A percentile compares a stretch with the other conserved stretches of the same genome.
These are phyloP conservation scores for Secale cereale DNA, from an alignment of 176 grass and related monocot genomes.

Conservation along the genomic window DNA sequence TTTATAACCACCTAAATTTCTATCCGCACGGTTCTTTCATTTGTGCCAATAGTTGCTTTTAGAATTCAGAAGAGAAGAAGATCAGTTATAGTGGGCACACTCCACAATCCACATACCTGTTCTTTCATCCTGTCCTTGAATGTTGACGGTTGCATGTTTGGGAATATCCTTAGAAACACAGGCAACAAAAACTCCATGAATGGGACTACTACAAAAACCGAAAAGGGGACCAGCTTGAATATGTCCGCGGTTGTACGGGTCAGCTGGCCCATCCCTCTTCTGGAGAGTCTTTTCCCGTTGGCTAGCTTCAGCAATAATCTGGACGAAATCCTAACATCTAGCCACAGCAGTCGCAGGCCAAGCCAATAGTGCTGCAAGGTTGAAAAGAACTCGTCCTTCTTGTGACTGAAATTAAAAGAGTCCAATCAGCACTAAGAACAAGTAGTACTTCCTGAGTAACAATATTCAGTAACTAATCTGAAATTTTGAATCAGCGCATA, in stretches of 20 bases:
- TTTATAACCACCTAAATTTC: neutral
- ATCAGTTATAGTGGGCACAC: neutral
- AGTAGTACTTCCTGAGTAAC: neutral
- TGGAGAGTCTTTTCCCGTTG: neutral
- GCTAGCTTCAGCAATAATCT: neutral
- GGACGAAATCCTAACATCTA: neutral
- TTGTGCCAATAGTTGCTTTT: neutral
- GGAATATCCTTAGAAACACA: neutral
- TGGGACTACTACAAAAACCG: neutral
- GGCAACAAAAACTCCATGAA: neutral
- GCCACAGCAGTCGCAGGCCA: slow-evolving; percentile 1
- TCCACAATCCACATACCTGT: neutral
- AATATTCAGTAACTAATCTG: neutral
- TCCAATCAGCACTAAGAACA: neutral
- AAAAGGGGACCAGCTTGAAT: neutral
- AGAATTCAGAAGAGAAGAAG: neutral
- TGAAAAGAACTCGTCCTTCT: neutral
- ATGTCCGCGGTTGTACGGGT: neutral
- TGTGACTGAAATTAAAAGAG: neutral
- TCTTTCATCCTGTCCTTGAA: slow-evolving; percentile 8
- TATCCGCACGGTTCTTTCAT: neutral
- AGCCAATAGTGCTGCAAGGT: neutral
- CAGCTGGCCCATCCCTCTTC: neutral
- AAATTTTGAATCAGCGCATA: neutral
- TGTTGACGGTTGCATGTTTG: neutral